Evolutionary conservation across 2,329 filamentous ascomycete genomes (phyloP), one percentile per base, ranked within the genome.

Genomic region (Claviceps quebecensis): DNA sequence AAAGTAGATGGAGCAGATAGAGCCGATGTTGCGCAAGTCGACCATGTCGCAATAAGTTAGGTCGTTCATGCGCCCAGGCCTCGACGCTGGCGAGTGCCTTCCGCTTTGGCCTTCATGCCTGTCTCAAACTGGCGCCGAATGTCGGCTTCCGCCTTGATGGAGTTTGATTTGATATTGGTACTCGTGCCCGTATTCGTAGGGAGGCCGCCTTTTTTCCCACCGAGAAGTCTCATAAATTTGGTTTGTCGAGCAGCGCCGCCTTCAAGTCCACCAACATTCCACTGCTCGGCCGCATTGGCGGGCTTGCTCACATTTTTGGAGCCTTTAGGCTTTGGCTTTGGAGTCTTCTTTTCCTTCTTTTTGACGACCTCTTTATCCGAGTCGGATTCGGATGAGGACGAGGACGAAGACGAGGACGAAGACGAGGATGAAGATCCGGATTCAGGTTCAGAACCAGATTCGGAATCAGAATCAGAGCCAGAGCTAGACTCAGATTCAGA

Each of bases 151-250:
- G 73, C 70, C 56, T 69, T 67, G 52, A 58, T 66, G 39, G 62
- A 68, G 55, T 64, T 60, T 7, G 47, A 19, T 22, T 48, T 36
- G n/a, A 26, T 4, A 45, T 40, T 47, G 7, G 17, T 47, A 36
- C 34, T n/a, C 34, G 19, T 38, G 45, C 34, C 17, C 8, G 45
- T 4, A 11, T 34, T 8, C 5, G 19, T 38, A 6, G 56, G 60
- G 34, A 60, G 63, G 19, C 67, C 65, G 23, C 65, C 65, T 61
- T 75, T 77, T 54, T 72, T 75, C 2, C 67, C 74, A 19, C 77
- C 77, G 4, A 81, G 67, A 1, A 81, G 71, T 36, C 75, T 69
- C 58, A 80, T 63, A 54, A 80, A 80, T 64, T 81, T 81, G 54
- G 67, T 65, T 57, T 79, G 75, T 13, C 78, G 69, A 47, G 67